Base-by-base conservation (phyloP, 2,329 filamentous ascomycete genomes). In the Xylaria sp. region DNA sequence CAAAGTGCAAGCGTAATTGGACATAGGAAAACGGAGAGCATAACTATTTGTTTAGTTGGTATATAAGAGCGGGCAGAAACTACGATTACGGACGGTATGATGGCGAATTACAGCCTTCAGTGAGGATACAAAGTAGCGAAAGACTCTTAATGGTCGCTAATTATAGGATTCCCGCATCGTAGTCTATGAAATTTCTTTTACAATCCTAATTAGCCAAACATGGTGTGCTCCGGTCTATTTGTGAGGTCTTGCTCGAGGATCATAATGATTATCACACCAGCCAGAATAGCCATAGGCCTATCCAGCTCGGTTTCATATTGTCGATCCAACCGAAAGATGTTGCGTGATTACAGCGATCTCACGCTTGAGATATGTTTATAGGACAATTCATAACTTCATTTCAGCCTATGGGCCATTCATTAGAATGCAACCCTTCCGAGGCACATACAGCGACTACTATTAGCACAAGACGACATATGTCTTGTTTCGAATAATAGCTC, bases 401-500 rank as follows among this genome's bases (percentile, higher is more conserved):
- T 53, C 17, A 51, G 32, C 11, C 58, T 12, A 27, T 61, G 19
- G 39, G 39, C 21, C 21, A 51, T 45, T 30, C 12, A 12, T 50
- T 39, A 36, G 30, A 36, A n/a, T 54, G 32, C 42, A 50, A 34
- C 12, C 11, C 27, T 32, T 27, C 9, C 5, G 39, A 50, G 59
- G 12, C 32, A n/a, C 34, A 54, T 34, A 39, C 32, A 32, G 8
- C 12, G 39, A 61, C 45, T 61, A 47, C 54, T 30, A 59, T 19
- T 32, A 59, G 47, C 9, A 39, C 24, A 59, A 54, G 54, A 19
- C 19, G 53, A 12, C 4, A 21, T 24, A 27, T 59, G n/a, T 24
- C 21, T 58, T 21, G n/a, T 55, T 67, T 54, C 61, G 9, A 36
- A 65, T 30, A 21, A 48, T 47, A 45, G 39, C 50, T 58, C 55